These are phyloP conservation scores for Lachancea nothofagi DNA, from an alignment of 805 yeast species.

Conservation along the genomic window DNA sequence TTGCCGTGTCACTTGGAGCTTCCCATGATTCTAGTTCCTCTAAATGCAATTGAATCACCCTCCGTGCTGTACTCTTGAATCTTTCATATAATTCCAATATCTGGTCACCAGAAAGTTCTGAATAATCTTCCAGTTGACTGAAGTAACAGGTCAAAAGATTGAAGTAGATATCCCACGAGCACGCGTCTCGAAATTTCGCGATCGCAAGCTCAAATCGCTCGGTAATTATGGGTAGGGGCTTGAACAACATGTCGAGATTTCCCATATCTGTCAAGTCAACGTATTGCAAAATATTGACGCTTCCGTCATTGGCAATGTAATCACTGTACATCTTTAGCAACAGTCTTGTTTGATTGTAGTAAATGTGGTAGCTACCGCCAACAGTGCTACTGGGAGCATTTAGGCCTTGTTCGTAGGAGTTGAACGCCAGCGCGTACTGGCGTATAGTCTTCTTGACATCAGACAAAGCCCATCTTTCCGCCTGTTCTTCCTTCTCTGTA, in stretches of 20 bases:
- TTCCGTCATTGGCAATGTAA: conserved; percentile 27
- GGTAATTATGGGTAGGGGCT: conserved; percentile 18
- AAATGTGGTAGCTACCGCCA: conserved; percentile 33
- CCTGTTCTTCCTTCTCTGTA: conserved; percentile 30
- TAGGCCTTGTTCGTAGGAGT: conserved; percentile 33
- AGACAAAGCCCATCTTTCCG: conserved; percentile 33
- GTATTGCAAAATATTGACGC: conserved; percentile 27
- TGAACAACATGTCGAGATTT: conserved; percentile 13
- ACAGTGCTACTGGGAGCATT: conserved; percentile 22
- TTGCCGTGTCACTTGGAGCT: neutral
- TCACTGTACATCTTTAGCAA: conserved; percentile 28
- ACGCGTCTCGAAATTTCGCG: conserved; percentile 12
- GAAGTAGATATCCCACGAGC: conserved; percentile 32
- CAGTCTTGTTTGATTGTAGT: conserved; percentile 30
- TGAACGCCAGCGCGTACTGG: conserved; percentile 25
- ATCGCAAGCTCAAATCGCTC: conserved; percentile 21
- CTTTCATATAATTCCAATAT: conserved; percentile 16
- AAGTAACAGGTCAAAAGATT: conserved; percentile 28
- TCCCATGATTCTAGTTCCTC: conserved; percentile 16
- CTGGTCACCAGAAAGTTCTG: conserved; percentile 14
- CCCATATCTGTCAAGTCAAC: conserved; percentile 25
- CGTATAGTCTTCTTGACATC: conserved; percentile 30
- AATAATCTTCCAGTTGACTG: conserved; percentile 16
- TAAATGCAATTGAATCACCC: conserved; percentile 16
- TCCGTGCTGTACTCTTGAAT: conserved; percentile 16